Percentiles rank a stretch among this genome's conserved stretches.
Evolutionary conservation across 345 rosid species (phyloP).

Genomic region (Aquilaria sinensis): DNA sequence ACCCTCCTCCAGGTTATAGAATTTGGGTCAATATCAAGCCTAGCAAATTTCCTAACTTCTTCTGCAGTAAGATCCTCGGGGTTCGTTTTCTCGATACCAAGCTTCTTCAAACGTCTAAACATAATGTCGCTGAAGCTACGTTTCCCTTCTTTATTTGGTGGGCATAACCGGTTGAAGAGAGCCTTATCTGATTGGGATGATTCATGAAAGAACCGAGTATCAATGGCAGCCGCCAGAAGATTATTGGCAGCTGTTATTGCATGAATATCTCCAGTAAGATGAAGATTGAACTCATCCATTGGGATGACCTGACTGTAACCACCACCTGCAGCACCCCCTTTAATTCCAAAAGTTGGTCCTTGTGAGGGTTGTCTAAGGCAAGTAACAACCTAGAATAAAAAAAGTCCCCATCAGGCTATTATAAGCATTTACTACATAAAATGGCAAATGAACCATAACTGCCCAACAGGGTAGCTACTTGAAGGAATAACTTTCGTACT

Average conservation of each 20-base stretch:
- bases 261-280: constrained; percentile 96
- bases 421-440: too few relatives aligned
- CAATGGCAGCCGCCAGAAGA: constrained; percentile 98
- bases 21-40: constrained; percentile 86
- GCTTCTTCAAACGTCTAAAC: constrained; percentile 83
- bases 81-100: constrained; percentile 69
- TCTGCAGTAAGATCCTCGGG: constrained; percentile 88
- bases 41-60: constrained; percentile 74
- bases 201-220: constrained; percentile 94
- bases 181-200: constrained; percentile 93
- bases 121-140: constrained; percentile 73
- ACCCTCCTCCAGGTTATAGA: constrained; percentile 98
- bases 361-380: constrained; percentile 99
- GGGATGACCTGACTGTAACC: constrained; percentile 99
- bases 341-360: constrained; percentile 99
- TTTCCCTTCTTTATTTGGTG: constrained; percentile 80
- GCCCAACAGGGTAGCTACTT: not conserved
- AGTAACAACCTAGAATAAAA: constrained; percentile 66
- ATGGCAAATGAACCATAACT: too few relatives aligned
- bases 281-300: constrained; percentile 99
- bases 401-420: not conserved
- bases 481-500: not conserved
- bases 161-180: constrained; percentile 81
- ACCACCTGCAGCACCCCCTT: constrained; percentile 99
- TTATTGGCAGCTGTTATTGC: constrained; percentile 99